Evolutionary conservation across 257 asterid species (phyloP).

Genomic region (Vinca minor): DNA sequence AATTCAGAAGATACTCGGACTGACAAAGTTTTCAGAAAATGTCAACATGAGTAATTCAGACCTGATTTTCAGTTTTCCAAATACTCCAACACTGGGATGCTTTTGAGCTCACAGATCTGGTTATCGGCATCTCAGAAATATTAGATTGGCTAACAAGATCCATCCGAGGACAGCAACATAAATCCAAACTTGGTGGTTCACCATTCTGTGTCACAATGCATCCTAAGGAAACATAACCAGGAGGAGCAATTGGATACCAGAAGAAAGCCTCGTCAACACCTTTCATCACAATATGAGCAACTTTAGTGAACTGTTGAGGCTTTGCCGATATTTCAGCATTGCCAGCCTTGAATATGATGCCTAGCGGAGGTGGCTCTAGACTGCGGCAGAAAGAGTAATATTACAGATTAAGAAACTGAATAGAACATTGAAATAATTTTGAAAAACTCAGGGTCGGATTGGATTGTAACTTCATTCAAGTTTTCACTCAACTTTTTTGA

Average conservation of each 20-base stretch:
- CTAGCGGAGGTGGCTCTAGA: constrained; percentile 92
- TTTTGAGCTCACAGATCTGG: constrained; percentile 72
- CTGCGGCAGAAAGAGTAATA: constrained; percentile 37
- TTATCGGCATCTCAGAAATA: constrained; percentile 73
- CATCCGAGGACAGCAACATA: constrained; percentile 83
- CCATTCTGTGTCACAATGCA: constrained; percentile 68
- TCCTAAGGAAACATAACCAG: constrained; percentile 94
- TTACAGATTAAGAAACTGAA: neutral
- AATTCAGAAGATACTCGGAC: constrained; percentile 14
- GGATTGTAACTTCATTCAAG: too few relatives aligned
- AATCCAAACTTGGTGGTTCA: constrained; percentile 64
- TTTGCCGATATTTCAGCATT: constrained; percentile 71
- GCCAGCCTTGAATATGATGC: constrained; percentile 75
- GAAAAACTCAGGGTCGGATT: too few relatives aligned
- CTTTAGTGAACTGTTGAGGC: constrained; percentile 84
- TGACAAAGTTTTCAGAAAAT: neutral
- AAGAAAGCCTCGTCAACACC: constrained; percentile 79
- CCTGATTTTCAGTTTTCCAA: constrained; percentile 99
- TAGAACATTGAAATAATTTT: neutral
- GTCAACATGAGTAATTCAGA: constrained; percentile 17
- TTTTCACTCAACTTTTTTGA: too few relatives aligned
- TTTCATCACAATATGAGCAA: constrained; percentile 72
- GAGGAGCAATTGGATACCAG: constrained; percentile 97
- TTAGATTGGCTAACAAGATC: constrained; percentile 83
- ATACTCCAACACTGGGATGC: constrained; percentile 88